Percentiles rank a stretch among this genome's conserved stretches.
Conservation (phyloP, 345 rosid species). For the Lepidium sativum region DNA sequence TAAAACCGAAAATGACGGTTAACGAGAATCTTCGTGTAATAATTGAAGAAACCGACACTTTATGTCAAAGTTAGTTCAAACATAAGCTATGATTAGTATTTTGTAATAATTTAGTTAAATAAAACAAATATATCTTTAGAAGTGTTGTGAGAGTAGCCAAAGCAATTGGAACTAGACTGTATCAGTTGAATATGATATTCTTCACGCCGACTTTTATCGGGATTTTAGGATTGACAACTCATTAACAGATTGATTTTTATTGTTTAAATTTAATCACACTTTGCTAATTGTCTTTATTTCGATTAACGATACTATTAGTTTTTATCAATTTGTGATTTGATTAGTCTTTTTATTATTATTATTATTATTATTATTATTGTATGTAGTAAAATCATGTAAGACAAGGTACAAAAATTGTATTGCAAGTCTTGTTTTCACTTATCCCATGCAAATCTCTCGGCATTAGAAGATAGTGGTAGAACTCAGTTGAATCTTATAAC, state of each 20-base stretch:
- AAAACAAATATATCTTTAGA: background rate
- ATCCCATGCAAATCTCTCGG: constrained; percentile 26
- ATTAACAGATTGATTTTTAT: constrained; percentile 18
- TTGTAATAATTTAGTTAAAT: background rate
- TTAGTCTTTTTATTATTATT: background rate
- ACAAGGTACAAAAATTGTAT: constrained; percentile 8
- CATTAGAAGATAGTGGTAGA: background rate
- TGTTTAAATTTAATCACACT: constrained; percentile 17
- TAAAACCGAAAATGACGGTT: constrained; percentile 33
- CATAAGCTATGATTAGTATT: constrained; percentile 24
- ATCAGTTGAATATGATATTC: constrained; percentile 15
- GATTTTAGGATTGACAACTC: constrained; percentile 28
- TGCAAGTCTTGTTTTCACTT: constrained; percentile 16
- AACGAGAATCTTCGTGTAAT: constrained; percentile 27
- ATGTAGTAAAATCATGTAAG: background rate
- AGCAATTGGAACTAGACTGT: constrained; percentile 17
- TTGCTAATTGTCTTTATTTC: constrained; percentile 5
- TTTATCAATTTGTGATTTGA: no score
- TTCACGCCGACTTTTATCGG: constrained; percentile 30
- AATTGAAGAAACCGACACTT: constrained; percentile 31
- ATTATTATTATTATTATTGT: background rate
- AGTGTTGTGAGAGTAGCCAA: constrained; percentile 25
- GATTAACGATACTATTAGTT: no score
- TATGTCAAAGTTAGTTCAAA: constrained; percentile 25
- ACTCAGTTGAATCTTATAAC: no score